Conservation (phyloP, 257 asterid species). For the Fraxinus quadrangulata region DNA sequence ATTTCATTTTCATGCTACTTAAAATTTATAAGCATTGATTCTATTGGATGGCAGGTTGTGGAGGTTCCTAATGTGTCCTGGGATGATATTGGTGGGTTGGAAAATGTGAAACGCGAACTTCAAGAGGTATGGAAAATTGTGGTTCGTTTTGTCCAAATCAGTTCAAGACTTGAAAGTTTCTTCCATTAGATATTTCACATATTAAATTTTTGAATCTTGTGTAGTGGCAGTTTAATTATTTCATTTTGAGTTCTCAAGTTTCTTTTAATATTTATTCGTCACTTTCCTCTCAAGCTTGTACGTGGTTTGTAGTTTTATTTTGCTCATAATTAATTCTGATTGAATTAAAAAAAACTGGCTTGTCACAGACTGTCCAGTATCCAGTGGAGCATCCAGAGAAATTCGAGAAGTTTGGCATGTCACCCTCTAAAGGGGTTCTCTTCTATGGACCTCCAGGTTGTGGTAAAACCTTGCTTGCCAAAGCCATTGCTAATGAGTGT, state of each 20-base stretch:
- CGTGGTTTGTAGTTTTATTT: background rate
- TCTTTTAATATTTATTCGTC: background rate
- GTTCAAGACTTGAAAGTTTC: background rate
- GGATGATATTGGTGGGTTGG: conserved; percentile 62
- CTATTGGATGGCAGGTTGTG: conserved; percentile 41
- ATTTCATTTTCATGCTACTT: background rate
- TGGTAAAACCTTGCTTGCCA: conserved; percentile 53
- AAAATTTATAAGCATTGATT: background rate
- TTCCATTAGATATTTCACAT: background rate
- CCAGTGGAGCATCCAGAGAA: conserved; percentile 55
- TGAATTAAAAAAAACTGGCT: background rate
- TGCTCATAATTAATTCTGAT: background rate
- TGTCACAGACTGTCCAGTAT: conserved; percentile 43
- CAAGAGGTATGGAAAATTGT: conserved; percentile 41
- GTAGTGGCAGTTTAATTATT: background rate
- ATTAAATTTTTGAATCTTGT: background rate
- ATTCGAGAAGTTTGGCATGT: conserved; percentile 52
- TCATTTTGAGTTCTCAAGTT: background rate
- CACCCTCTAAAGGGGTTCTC: conserved; percentile 54
- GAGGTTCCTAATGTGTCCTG: conserved; percentile 59
- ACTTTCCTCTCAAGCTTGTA: background rate
- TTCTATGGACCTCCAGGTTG: conserved; percentile 57
- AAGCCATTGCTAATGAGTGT: conserved; percentile 53
- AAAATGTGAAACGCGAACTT: conserved; percentile 52
- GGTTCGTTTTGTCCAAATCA: background rate